Evolutionary conservation across 345 rosid genomes (phyloP).

Genomic region (Arabis alpina): DNA sequence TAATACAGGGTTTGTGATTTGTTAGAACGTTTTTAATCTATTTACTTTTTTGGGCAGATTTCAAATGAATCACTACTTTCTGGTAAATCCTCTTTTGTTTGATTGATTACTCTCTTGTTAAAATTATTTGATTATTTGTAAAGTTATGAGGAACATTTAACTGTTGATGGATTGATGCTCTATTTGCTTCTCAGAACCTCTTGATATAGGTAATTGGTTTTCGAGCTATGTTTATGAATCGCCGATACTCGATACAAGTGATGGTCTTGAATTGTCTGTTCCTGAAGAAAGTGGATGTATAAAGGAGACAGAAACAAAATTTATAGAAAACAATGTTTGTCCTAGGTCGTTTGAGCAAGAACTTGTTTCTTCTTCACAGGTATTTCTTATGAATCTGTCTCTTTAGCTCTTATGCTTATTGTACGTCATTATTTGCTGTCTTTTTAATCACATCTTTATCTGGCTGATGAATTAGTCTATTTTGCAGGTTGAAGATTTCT

Average conservation of each 20-base stretch:
- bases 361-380: conserved; percentile 32
- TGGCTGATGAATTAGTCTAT: conserved; percentile 14
- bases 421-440: not conserved
- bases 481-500: conserved; percentile 47
- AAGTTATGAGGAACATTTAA: not conserved
- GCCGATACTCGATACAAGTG: conserved; percentile 50
- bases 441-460: not conserved
- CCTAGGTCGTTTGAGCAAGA: conserved; percentile 19
- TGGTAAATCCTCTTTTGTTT: conserved; percentile 42
- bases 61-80: conserved; percentile 46
- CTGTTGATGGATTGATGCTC: conserved; percentile 15
- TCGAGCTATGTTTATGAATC: conserved; percentile 71
- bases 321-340: conserved; percentile 6
- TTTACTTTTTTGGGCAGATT: conserved; percentile 33
- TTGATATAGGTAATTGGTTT: conserved; percentile 63
- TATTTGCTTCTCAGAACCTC: conserved; percentile 54
- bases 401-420: conserved; percentile 4
- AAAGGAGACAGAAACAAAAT: conserved; percentile 21
- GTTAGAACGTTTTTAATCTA: not conserved
- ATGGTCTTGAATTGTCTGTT: conserved; percentile 40
- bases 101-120: not conserved
- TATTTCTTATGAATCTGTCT: conserved; percentile 9
- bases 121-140: not conserved
- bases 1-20: not conserved
- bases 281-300: conserved; percentile 41